These are phyloP conservation scores for Lathyrus aphaca DNA, from an alignment of 306 rosid genomes.

Conservation along the genomic window DNA sequence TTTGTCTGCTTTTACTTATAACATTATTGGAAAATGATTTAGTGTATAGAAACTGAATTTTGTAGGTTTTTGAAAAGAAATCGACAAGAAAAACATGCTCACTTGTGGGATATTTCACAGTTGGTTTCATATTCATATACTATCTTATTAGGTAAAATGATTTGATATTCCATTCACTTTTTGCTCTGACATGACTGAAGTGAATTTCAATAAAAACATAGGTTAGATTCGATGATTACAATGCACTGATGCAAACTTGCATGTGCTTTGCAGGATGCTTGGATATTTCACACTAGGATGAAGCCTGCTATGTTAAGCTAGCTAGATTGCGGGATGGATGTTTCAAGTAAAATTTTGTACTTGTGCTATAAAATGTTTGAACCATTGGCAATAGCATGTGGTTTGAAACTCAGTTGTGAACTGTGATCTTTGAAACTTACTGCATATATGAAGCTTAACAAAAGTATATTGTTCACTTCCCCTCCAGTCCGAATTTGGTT, in stretches of 20 bases:
- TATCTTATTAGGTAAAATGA: constrained; percentile 73
- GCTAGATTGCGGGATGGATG: constrained; percentile 7
- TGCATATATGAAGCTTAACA: constrained; percentile 37
- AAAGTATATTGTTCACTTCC: constrained; percentile 17
- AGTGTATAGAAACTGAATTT: constrained; percentile 35
- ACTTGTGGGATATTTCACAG: constrained; percentile 68
- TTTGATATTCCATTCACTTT: constrained; percentile 12
- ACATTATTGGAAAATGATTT: constrained; percentile 35
- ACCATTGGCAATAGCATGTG: constrained; percentile 25
- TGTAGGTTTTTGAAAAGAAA: constrained; percentile 90
- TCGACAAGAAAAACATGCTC: constrained; percentile 69
- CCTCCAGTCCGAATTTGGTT: constrained; percentile 17
- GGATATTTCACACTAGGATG: constrained; percentile 55
- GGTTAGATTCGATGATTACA: constrained; percentile 6
- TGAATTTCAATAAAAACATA: not conserved
- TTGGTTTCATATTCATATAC: constrained; percentile 65
- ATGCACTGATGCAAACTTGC: constrained; percentile 27
- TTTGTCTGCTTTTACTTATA: constrained; percentile 20
- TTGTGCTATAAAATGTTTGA: constrained; percentile 31
- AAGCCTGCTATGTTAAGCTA: constrained; percentile 6
- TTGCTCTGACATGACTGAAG: constrained; percentile 18
- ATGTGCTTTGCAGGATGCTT: constrained; percentile 45
- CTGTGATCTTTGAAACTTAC: constrained; percentile 13
- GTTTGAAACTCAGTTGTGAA: constrained; percentile 32
- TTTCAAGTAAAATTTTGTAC: constrained; percentile 30